Conservation (phyloP, 2,329 filamentous ascomycete genomes). For the Diaporthe australafricana region DNA sequence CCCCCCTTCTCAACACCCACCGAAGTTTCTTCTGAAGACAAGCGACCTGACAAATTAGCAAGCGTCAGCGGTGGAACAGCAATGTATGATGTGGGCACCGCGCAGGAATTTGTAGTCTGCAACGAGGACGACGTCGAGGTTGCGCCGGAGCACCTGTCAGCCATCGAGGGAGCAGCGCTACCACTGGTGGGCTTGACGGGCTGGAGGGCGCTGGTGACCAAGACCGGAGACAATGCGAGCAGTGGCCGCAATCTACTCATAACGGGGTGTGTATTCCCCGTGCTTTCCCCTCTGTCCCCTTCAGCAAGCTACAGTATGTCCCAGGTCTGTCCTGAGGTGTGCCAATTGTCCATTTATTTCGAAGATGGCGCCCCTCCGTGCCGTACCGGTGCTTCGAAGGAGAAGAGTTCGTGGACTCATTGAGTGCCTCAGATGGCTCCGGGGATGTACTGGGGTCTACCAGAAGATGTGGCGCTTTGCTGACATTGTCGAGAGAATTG, state of each 20-base stretch:
- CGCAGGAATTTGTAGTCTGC: conserved; percentile 79
- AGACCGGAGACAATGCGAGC: conserved; percentile 71
- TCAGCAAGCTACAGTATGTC: background rate
- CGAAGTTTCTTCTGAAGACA: background rate
- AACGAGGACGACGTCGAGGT: conserved; percentile 79
- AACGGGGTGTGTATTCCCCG: conserved; percentile 67
- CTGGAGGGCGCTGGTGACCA: conserved; percentile 87
- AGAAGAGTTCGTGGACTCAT: background rate
- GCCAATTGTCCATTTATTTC: background rate
- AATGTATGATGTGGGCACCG: conserved; percentile 74
- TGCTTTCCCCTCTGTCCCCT: background rate
- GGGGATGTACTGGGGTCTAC: no score
- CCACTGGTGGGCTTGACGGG: conserved; percentile 88
- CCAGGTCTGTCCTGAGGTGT: background rate
- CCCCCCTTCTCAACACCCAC: background rate
- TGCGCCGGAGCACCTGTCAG: conserved; percentile 77
- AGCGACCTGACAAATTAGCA: background rate
- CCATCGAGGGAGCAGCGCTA: conserved; percentile 83
- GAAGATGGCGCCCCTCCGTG: background rate
- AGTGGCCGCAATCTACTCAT: conserved; percentile 81
- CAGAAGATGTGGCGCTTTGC: background rate
- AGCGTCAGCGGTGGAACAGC: conserved; percentile 78
- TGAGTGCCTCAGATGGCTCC: background rate
- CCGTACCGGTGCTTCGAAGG: background rate
- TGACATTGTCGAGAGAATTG: conserved; percentile 63